Base-by-base conservation (phyloP, 306 rosid genomes). In the Chamaecrista fasciculata region DNA sequence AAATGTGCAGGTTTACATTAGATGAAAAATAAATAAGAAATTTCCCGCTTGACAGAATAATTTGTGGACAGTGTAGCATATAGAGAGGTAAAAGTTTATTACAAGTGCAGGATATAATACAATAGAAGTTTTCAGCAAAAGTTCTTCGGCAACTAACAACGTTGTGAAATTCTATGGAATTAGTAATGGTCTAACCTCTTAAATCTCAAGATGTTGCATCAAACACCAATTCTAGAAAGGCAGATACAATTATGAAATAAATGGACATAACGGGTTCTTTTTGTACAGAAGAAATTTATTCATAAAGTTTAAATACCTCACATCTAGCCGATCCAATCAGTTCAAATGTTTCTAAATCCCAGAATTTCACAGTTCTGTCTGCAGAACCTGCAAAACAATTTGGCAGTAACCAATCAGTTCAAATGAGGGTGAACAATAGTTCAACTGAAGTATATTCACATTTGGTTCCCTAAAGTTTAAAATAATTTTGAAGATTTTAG, bases 281-380 rank as follows among this genome's bases (percentile, higher is more conserved):
- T 67, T 48, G 11, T 31, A 48, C 44, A 42, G 49, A 42, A 49
- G 26, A 51, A 53, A 52, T 19, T 20, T 11, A 36, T 25, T 40
- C 6, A 23, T 51, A 42, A 12, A 56, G 8, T 34, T 47, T 42
- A 62, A 11, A 69, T 86, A 90, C 96, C 94, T 90, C 91, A 14
- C 81, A 85, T 75, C 89, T 82, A 58, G 86, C 69, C 36, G 94
- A 90, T 72, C 91, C 94, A 78, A 90, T 90, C 73, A 87, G 73
- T 80, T 90, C 94, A 80, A 90, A 85, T 57, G 89, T 83, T 87
- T 90, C 94, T 82, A 87, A 79, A 82, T 90, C 94, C 89, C 94
- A 90, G 75, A 87, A 90, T 80, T 90, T 90, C 60, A 90, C 89
- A 47, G 94, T 87, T 84, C 83, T 76, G 76, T 90, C 91, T 1